A percentile compares a stretch with the other conserved stretches of the same genome.
Evolutionary conservation across 1,284 basidiomycete species (phyloP).

Genomic region (Sanghuangporus weigelae): DNA sequence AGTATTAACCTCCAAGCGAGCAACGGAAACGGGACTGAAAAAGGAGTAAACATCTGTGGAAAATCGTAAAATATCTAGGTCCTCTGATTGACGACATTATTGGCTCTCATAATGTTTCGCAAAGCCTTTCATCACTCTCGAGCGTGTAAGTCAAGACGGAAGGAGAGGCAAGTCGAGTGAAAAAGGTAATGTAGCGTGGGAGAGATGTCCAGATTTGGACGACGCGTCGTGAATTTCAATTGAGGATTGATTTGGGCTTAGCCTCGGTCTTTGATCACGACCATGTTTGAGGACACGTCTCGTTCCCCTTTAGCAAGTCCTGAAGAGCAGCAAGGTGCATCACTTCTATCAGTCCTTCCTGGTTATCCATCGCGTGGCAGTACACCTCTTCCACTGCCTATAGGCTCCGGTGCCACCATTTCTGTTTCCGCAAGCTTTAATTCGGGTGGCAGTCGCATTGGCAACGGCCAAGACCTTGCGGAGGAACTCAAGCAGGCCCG

Average conservation of each 20-base stretch:
- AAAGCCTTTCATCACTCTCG: too few species aligned
- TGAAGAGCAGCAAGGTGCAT: slow-evolving; percentile 1
- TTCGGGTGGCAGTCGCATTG: background rate
- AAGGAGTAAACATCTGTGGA: too few species aligned
- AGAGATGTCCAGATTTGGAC: too few species aligned
- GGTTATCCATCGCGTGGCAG: slow-evolving; percentile 7
- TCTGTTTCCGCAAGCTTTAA: background rate
- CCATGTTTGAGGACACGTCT: slow-evolving; percentile 6
- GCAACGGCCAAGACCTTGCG: background rate
- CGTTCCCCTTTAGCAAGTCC: slow-evolving; percentile 1
- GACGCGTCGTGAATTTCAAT: background rate
- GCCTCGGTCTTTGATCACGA: background rate
- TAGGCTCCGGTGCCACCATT: background rate
- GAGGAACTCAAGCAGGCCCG: slow-evolving; percentile 18
- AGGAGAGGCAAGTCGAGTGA: too few species aligned
- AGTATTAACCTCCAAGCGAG: too few species aligned
- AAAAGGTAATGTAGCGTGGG: too few species aligned
- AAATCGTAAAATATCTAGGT: too few species aligned
- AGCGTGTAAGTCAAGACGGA: too few species aligned
- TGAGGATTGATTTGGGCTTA: background rate
- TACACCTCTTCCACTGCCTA: slow-evolving; percentile 5
- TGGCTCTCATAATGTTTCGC: too few species aligned
- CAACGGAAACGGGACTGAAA: too few species aligned
- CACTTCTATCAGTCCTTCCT: slow-evolving; percentile 1
- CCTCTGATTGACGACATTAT: too few species aligned